phyloP scores from a whole-genome alignment of 1,139 yeast genomes.

The Candida neerlandica region DNA sequence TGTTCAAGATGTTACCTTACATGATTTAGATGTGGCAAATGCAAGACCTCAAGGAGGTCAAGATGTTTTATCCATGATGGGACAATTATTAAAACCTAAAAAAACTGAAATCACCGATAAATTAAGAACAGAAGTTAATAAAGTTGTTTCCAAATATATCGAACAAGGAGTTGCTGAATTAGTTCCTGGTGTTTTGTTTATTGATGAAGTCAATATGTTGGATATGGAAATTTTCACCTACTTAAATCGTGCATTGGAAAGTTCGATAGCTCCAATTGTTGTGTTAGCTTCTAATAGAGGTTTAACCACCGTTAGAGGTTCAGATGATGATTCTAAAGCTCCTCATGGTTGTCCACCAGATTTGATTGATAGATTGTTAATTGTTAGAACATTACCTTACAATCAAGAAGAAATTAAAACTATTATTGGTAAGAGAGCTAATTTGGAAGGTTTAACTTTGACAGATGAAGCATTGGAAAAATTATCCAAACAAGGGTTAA shows the following conservation, averaged over 20 bases:
- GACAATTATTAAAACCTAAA: conserved; percentile 91
- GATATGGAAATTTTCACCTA: conserved; percentile 96
- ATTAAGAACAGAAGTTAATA: conserved; percentile 88
- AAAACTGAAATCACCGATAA: conserved; percentile 99
- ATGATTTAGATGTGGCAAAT: conserved; percentile 94
- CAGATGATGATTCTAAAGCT: conserved; percentile 71
- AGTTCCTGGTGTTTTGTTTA: conserved; percentile 96
- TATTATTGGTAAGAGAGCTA: conserved; percentile 80
- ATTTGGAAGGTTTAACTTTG: conserved; percentile 69
- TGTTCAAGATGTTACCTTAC: conserved; percentile 95
- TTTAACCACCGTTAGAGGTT: conserved; percentile 85
- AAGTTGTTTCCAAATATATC: conserved; percentile 92
- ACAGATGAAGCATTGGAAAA: conserved; percentile 68
- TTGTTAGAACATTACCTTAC: conserved; percentile 90
- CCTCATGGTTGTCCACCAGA: conserved; percentile 99
- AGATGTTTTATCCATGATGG: conserved; percentile 98
- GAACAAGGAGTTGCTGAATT: conserved; percentile 98
- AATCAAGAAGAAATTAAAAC: conserved; percentile 77
- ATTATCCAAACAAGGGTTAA: conserved; percentile 70
- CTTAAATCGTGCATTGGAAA: conserved; percentile 89
- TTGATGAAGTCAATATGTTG: conserved; percentile 97
- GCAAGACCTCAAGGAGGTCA: conserved; percentile 99
- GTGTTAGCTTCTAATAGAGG: conserved; percentile 96
- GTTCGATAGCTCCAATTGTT: conserved; percentile 90
- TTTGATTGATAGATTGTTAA: conserved; percentile 84